These are phyloP conservation scores for Cerrena zonata DNA, from an alignment of 1,284 basidiomycete genomes.

Conservation along the genomic window DNA sequence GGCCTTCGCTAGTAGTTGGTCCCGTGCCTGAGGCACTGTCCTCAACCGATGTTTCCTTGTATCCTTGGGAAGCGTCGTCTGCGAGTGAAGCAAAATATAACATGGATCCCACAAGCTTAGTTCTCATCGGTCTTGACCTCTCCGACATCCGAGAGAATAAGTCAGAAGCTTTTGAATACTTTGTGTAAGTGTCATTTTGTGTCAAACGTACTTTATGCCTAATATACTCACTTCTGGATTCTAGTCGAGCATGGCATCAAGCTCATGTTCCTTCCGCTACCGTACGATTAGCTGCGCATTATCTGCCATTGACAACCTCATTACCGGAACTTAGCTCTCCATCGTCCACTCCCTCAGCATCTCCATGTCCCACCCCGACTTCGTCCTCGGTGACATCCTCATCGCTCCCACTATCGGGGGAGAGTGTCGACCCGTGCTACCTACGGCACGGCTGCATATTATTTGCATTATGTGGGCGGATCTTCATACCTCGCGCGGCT, in stretches of 20 bases:
- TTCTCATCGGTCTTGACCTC: conserved; percentile 60
- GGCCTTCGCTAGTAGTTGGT: conserved; percentile 71
- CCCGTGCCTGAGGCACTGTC: conserved; percentile 60
- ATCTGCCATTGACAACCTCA: conserved; percentile 46
- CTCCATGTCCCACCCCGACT: conserved; percentile 12
- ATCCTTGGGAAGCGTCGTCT: conserved; percentile 46
- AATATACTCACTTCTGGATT: conserved; percentile 1
- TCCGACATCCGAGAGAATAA: conserved; percentile 66
- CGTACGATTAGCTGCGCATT: conserved; percentile 67
- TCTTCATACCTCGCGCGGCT: conserved; percentile 57
- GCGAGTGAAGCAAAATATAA: conserved; percentile 62
- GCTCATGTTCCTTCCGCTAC: conserved; percentile 66
- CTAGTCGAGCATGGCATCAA: conserved; percentile 73
- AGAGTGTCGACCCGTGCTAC: conserved; percentile 7
- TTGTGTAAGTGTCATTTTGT: conserved; percentile 48
- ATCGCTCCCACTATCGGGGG: not conserved
- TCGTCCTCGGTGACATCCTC: conserved; percentile 8
- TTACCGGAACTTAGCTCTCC: conserved; percentile 13
- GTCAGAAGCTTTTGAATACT: conserved; percentile 73
- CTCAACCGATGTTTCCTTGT: conserved; percentile 33
- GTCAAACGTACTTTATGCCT: conserved; percentile 1
- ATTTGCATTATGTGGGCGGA: conserved; percentile 60
- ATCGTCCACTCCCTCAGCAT: conserved; percentile 14
- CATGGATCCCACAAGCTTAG: conserved; percentile 76
- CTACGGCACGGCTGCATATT: conserved; percentile 53